phyloP scores from a whole-genome alignment of 345 rosid genomes.

The Cardamine occulta region DNA sequence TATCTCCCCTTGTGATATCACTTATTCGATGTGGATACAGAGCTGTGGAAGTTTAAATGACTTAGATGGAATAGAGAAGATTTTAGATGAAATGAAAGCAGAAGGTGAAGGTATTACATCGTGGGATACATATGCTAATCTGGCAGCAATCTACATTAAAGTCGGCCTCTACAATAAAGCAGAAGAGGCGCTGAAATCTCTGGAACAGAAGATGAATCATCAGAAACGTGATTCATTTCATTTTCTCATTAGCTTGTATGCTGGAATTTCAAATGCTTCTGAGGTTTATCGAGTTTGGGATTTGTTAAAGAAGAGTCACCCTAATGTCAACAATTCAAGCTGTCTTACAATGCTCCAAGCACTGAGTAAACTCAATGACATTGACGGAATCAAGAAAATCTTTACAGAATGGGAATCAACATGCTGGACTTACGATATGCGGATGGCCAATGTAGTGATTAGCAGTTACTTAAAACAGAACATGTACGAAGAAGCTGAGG shows the following conservation, averaged over 20 bases:
- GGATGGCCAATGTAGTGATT: conserved; percentile 55
- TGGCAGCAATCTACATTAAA: conserved; percentile 61
- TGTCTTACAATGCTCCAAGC: conserved; percentile 59
- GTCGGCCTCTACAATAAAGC: conserved; percentile 63
- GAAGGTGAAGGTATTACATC: conserved; percentile 34
- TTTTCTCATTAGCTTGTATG: conserved; percentile 66
- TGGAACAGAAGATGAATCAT: conserved; percentile 53
- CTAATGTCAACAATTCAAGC: conserved; percentile 51
- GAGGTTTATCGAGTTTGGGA: conserved; percentile 73
- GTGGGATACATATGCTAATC: conserved; percentile 57
- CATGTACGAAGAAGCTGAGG: conserved; percentile 61
- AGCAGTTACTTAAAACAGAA: conserved; percentile 54
- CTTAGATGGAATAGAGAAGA: conserved; percentile 42
- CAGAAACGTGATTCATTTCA: conserved; percentile 57
- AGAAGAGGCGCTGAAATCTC: conserved; percentile 58
- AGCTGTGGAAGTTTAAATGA: conserved; percentile 57
- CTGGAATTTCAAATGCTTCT: conserved; percentile 47
- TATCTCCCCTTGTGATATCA: conserved; percentile 36
- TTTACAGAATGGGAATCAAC: conserved; percentile 69
- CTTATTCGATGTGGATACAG: conserved; percentile 62
- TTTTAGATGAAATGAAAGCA: conserved; percentile 51
- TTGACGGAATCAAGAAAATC: conserved; percentile 52
- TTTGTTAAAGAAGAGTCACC: conserved; percentile 51
- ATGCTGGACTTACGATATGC: conserved; percentile 58
- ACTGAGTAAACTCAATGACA: conserved; percentile 54